phyloP scores from a whole-genome alignment of 2,329 filamentous ascomycete genomes.

The Sclerotiophoma versabilis region DNA sequence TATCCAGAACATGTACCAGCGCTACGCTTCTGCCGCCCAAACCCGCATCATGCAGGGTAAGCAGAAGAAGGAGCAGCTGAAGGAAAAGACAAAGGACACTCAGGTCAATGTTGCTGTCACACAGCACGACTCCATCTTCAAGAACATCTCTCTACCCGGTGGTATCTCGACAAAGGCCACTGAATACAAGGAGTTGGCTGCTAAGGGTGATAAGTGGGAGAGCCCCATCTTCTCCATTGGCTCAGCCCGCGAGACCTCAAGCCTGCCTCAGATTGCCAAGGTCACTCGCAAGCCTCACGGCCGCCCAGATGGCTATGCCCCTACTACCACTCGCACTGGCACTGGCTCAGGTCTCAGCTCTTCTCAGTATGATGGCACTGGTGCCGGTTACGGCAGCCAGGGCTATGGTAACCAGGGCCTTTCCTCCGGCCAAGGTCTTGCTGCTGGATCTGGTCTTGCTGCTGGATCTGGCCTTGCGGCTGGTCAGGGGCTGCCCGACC shows the following conservation, averaged over 20 bases:
- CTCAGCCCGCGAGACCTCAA: constrained; percentile 72
- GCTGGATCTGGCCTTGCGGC: constrained; percentile 9
- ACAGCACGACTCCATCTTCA: constrained; percentile 90
- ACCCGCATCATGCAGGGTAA: constrained; percentile 77
- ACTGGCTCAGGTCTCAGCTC: constrained; percentile 24
- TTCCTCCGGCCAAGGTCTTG: constrained; percentile 8
- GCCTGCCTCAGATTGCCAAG: constrained; percentile 67
- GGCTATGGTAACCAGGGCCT: constrained; percentile 10
- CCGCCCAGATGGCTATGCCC: constrained; percentile 46
- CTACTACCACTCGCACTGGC: constrained; percentile 26
- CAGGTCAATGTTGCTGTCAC: constrained; percentile 85
- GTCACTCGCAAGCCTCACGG: constrained; percentile 67
- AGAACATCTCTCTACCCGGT: constrained; percentile 81
- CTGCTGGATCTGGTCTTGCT: constrained; percentile 6
- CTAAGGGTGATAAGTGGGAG: constrained; percentile 92
- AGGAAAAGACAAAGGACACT: constrained; percentile 63
- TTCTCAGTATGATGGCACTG: constrained; percentile 23
- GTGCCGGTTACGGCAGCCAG: constrained; percentile 14
- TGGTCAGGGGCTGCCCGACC: constrained; percentile 10
- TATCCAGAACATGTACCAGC: constrained; percentile 82
- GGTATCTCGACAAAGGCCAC: constrained; percentile 93
- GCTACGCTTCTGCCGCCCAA: constrained; percentile 79
- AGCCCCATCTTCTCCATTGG: constrained; percentile 93
- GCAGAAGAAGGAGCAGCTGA: constrained; percentile 71
- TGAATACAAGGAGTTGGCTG: constrained; percentile 87